phyloP scores from a whole-genome alignment of 768 basidiomycete species.

The Mycena venus region DNA sequence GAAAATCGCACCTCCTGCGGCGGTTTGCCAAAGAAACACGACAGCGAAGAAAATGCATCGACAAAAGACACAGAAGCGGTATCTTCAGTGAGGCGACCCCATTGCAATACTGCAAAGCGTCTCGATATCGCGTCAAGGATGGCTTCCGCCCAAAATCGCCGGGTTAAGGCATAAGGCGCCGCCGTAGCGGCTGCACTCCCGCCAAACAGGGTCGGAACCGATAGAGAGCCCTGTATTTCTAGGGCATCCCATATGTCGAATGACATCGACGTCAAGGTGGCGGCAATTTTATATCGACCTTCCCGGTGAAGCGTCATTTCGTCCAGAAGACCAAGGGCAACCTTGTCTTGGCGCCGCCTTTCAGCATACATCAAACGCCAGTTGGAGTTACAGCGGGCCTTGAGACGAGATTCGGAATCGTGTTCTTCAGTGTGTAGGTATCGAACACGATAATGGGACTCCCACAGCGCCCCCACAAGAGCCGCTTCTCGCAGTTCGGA shows the following conservation, averaged over 20 bases:
- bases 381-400: conserved; percentile 45
- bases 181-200: conserved; percentile 4
- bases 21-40: conserved; percentile 64
- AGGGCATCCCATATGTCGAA: conserved; percentile 72
- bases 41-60: conserved; percentile 60
- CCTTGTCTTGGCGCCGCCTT: conserved; percentile 58
- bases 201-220: conserved; percentile 46
- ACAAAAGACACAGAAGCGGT: conserved; percentile 10
- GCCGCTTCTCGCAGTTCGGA: conserved; percentile 60
- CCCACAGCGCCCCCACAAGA: conserved; percentile 59
- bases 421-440: conserved; percentile 59
- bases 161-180: conserved; percentile 51
- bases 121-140: conserved; percentile 61
- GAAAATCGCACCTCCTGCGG: conserved; percentile 53
- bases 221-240: conserved; percentile 51
- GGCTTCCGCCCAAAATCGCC: conserved; percentile 64
- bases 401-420: conserved; percentile 52
- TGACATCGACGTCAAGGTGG: conserved; percentile 53
- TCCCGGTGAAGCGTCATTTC: conserved; percentile 51
- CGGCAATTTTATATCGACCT: conserved; percentile 55
- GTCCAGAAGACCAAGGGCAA: conserved; percentile 56
- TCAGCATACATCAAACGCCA: conserved; percentile 63
- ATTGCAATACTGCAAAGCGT: conserved; percentile 53
- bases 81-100: conserved; percentile 56
- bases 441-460: conserved; percentile 63